Percentiles rank a stretch among this genome's conserved stretches.
These are phyloP conservation scores for Phytopythium litorale DNA, from an alignment of 352 stramenopile genomes.

Conservation along the genomic window DNA sequence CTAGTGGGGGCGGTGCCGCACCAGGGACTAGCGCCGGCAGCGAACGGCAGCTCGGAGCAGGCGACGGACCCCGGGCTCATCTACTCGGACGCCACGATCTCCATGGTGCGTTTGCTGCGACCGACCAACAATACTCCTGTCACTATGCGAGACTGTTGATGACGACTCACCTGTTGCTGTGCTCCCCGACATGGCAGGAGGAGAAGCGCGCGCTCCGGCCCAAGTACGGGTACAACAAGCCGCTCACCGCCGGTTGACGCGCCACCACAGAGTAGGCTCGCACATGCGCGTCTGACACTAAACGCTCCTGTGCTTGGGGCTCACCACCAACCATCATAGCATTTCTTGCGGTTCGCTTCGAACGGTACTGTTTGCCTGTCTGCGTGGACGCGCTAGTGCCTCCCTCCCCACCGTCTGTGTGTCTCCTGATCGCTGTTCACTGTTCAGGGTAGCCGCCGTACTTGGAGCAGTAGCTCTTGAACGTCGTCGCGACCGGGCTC, in stretches of 20 bases:
- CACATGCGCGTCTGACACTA: background rate
- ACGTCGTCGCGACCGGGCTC: slow-evolving; percentile 35
- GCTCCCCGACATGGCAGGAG: slow-evolving; percentile 30
- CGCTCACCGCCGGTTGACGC: slow-evolving; percentile 12
- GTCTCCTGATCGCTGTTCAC: slow-evolving; percentile 10
- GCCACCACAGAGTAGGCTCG: slow-evolving; percentile 14
- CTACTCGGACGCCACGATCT: slow-evolving; percentile 49
- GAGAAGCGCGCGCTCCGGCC: slow-evolving; percentile 75
- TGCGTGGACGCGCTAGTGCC: background rate
- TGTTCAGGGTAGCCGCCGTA: slow-evolving; percentile 77
- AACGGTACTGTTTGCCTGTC: slow-evolving; percentile 15
- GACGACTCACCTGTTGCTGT: background rate
- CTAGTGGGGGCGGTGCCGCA: background rate
- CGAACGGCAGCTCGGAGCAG: background rate
- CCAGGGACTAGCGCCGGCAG: background rate
- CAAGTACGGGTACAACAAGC: slow-evolving; percentile 71
- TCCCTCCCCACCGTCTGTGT: background rate
- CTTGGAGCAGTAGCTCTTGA: slow-evolving; percentile 85
- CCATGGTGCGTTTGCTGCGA: slow-evolving; percentile 36
- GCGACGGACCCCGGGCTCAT: slow-evolving; percentile 38
- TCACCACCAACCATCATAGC: slow-evolving; percentile 6
- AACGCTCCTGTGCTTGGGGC: slow-evolving; percentile 8
- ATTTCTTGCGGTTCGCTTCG: slow-evolving; percentile 3
- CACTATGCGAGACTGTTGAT: background rate
- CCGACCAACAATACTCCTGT: background rate